Evolutionary conservation across 768 basidiomycete species (phyloP), one percentile per base, ranked within the genome.

Genomic region (Leccinum rimulosum): DNA sequence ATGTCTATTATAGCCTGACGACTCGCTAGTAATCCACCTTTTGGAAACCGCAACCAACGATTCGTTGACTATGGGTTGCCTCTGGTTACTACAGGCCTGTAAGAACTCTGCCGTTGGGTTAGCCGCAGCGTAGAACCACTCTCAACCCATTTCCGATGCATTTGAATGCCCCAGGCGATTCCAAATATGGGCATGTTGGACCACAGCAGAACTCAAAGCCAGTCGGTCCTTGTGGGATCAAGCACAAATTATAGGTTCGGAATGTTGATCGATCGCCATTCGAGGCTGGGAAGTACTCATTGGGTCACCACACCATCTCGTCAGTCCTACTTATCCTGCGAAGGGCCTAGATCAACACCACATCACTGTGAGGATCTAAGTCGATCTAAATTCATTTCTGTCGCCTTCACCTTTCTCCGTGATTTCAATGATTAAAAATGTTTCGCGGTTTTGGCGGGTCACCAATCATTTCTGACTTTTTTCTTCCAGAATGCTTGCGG

Each of bases 191-290:
- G 40, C 58, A 62, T 17, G 61, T 57, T 4, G 64, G 60, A 2
- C 50, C 63, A 6, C 58, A 62, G 33, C 54, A 61, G 25, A 54
- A 43, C 3, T n/a, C 38, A 15, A 40, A 40, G 17, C 50, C 54
- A 1, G 36, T 62, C 3, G 66, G 65, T 25, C 57, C 62, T 4
- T 64, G 65, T 40, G 2, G 65, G 59, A 22, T 62, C 62, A 7
- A 67, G 49, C 33, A 55, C 56, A 19, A 64, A 60, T 45, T 28
- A 67, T 1, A 67, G 56, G 47, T 61, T 64, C 27, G 55, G 63
- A 54, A 68, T 59, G 12, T 64, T 64, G 9, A n/a, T 64, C 57
- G 14, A 64, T 60, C 19, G 63, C 33, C 62, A 63, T 40, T 9
- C 57, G 3, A 63, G 45, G 19, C 62, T 17, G 53, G 45, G 0